Evolutionary conservation across 1,284 basidiomycete genomes (phyloP).

Genomic region (Malassezia cuniculi): DNA sequence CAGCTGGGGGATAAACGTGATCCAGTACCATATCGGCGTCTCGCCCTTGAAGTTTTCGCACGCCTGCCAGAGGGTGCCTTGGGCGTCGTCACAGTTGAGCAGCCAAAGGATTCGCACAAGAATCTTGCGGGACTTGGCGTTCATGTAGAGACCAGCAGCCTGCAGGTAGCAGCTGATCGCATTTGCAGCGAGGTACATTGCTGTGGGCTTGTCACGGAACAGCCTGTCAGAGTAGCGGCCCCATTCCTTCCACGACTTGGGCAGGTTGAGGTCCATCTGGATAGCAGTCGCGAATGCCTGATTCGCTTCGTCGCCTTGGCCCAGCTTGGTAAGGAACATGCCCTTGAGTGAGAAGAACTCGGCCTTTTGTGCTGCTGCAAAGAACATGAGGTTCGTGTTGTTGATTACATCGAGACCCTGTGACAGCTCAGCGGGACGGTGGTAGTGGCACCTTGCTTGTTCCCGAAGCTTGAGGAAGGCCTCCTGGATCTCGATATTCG

Average conservation of each 20-base stretch:
- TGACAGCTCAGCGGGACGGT: constrained; percentile 81
- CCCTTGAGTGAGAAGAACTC: constrained; percentile 99
- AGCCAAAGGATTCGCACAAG: constrained; percentile 89
- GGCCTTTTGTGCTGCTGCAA: constrained; percentile 83
- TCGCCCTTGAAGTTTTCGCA: constrained; percentile 97
- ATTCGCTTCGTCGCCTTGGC: constrained; percentile 79
- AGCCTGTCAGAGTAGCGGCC: constrained; percentile 83
- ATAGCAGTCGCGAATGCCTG: constrained; percentile 62
- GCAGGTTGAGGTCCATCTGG: constrained; percentile 83
- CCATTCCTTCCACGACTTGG: constrained; percentile 99
- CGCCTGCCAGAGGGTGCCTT: constrained; percentile 63
- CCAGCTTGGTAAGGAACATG: constrained; percentile 88
- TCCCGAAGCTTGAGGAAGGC: constrained; percentile 97
- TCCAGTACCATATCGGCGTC: constrained; percentile 97
- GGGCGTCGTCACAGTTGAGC: constrained; percentile 77
- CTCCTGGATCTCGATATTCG: constrained; percentile 99
- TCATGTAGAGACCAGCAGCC: constrained; percentile 91
- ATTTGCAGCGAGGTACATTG: constrained; percentile 56
- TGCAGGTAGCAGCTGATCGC: constrained; percentile 97
- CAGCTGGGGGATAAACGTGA: constrained; percentile 92
- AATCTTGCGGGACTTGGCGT: constrained; percentile 77
- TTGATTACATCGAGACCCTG: constrained; percentile 96
- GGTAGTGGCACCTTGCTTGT: constrained; percentile 97
- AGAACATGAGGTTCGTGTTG: constrained; percentile 98
- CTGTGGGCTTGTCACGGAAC: constrained; percentile 55